Evolutionary conservation across 352 stramenopile genomes (phyloP).

Genomic region (Phytopythium aichiense): DNA sequence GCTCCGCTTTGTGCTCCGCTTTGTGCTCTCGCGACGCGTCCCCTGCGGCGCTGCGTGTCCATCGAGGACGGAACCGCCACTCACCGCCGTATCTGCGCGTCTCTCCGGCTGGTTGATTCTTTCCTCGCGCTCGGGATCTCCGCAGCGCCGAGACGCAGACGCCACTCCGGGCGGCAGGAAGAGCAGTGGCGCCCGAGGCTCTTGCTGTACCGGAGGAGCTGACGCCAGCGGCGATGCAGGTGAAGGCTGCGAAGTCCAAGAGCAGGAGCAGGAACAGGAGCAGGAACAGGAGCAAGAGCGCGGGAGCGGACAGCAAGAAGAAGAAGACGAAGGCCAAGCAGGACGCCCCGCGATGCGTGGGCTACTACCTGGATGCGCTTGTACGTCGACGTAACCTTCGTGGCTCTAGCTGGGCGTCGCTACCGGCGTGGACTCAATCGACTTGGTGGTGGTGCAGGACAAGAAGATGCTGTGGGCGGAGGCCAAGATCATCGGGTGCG

Average conservation of each 20-base stretch:
- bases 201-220: neutral
- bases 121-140: neutral
- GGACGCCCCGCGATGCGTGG: constrained; percentile 32
- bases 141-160: constrained; percentile 9
- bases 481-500: constrained; percentile 64
- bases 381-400: constrained; percentile 11
- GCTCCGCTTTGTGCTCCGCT: neutral
- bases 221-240: neutral
- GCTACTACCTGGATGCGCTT: constrained; percentile 66
- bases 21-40: neutral
- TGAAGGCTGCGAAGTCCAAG: constrained; percentile 7
- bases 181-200: neutral
- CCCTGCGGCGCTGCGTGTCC: neutral
- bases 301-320: constrained; percentile 27
- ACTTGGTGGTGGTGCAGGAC: constrained; percentile 23
- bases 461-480: constrained; percentile 70
- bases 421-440: neutral
- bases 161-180: constrained; percentile 10
- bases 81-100: neutral
- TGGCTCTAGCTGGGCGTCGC: neutral
- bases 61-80: neutral
- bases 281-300: constrained; percentile 6
- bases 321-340: constrained; percentile 22
- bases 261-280: neutral
- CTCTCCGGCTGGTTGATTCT: neutral